Evolutionary conservation across 805 yeast genomes (phyloP), one percentile per base, ranked within the genome.

Genomic region (Pichia nakasei): DNA sequence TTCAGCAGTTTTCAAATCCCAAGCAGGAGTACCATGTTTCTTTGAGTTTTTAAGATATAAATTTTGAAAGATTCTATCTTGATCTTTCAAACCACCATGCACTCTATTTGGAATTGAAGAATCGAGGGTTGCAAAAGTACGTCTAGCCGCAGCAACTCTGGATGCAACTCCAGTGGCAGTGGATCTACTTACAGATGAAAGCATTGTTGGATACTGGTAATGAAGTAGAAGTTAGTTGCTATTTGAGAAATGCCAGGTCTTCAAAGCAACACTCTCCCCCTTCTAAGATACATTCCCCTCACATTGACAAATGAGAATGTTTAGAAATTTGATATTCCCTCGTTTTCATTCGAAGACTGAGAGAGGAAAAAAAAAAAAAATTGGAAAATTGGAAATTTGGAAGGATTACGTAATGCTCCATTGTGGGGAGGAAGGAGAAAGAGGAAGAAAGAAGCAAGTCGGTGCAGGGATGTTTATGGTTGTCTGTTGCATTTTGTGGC

Each of bases 11-110:
- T 82, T 80, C 54, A 86, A 67, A 61, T 85, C 91, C 52, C 57
- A 59, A 17, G 63, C 46, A 40, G 46, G 52, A 50, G 72, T 75
- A 41, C 93, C 93, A 61, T 82, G 82, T 49, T 71, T 76, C 44
- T 79, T 80, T 13, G 64, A 59, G 41, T 59, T 60, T 43, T 56
- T 56, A 44, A 60, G 45, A 65, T 85, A 84, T 41, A 85, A 71
- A 65, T 85, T 85, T 66, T 86, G 95, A 66, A 85, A 85, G 54
- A 85, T 86, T 56, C 95, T 78, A 67, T 85, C 95, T 61, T 75
- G 80, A 66, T 85, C 95, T 54, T 74, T 73, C 51, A 85, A 73
- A 12, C 89, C 91, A 27, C 95, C 95, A 57, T 75, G 74, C 35
- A 70, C 58, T 54, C 81, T 59, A 58, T 73, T 70, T 33, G 80